Evolutionary conservation across 2,329 filamentous ascomycete species (phyloP).

Genomic region (Colletotrichum echinochloae): DNA sequence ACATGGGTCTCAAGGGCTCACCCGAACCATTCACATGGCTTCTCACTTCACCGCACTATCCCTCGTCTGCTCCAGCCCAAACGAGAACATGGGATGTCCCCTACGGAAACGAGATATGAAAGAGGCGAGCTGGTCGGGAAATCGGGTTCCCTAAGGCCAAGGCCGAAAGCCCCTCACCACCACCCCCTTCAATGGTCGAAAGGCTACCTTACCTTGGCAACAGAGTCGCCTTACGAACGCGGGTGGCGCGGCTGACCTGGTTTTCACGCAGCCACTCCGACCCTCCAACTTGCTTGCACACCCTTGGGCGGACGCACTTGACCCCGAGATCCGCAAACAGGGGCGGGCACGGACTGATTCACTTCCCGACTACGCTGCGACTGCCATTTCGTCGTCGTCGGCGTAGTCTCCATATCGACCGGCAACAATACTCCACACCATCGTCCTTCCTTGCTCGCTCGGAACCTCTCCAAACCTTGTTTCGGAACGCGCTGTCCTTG

Average conservation of each 20-base stretch:
- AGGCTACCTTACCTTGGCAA: conserved; percentile 9
- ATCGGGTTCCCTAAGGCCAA: not conserved
- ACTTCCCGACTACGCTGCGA: not conserved
- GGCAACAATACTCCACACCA: not conserved
- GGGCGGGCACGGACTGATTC: conserved; percentile 1
- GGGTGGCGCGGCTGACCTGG: conserved; percentile 34
- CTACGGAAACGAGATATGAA: not conserved
- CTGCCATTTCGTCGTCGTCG: conserved; percentile 4
- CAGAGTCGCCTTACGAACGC: conserved; percentile 12
- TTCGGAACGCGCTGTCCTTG: conserved; percentile 13
- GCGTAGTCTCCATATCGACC: conserved; percentile 4
- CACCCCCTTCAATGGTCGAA: not conserved
- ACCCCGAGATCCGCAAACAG: conserved; percentile 27
- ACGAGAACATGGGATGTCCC: not conserved
- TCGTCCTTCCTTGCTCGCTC: not conserved
- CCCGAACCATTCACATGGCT: conserved; percentile 36
- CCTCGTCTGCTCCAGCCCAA: not conserved
- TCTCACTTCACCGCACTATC: not conserved
- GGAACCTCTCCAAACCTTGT: conserved; percentile 1
- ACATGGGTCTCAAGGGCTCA: conserved; percentile 33
- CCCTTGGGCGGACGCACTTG: not conserved
- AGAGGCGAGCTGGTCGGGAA: not conserved
- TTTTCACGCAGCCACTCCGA: conserved; percentile 29
- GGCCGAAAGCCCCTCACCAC: conserved; percentile 7
- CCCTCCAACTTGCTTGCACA: conserved; percentile 25